phyloP scores from a whole-genome alignment of 768 basidiomycete genomes.

The Panus rudis region DNA sequence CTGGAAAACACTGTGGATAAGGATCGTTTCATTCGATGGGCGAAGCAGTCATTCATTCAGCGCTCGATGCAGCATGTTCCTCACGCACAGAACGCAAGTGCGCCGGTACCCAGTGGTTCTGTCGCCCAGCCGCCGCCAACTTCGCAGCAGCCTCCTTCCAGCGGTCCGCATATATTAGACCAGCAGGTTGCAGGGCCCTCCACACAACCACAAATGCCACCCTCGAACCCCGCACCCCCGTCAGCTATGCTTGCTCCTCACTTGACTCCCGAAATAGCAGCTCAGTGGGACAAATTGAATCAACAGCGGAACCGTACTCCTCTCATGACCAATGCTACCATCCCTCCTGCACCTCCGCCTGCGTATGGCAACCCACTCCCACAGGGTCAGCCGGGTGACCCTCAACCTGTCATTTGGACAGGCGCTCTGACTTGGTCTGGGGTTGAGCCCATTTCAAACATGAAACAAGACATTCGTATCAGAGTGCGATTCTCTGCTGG shows the following conservation, averaged over 20 bases:
- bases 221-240: background rate
- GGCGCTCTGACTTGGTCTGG: conserved; percentile 43
- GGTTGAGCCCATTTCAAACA: conserved; percentile 23
- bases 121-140: background rate
- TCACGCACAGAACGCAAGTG: background rate
- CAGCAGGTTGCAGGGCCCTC: background rate
- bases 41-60: background rate
- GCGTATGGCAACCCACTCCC: conserved; percentile 3
- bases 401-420: conserved; percentile 32
- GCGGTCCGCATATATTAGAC: background rate
- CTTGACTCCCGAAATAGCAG: conserved; percentile 18
- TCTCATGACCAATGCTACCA: conserved; percentile 8
- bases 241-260: conserved; percentile 1
- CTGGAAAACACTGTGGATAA: no score
- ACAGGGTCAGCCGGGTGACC: background rate
- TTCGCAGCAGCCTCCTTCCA: background rate
- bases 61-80: background rate
- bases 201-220: background rate
- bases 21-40: background rate
- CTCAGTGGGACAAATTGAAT: conserved; percentile 43
- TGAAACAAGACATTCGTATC: conserved; percentile 38
- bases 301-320: conserved; percentile 36
- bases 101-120: background rate
- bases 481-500: conserved; percentile 24
- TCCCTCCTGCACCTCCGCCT: conserved; percentile 17